Evolutionary conservation across 768 basidiomycete species (phyloP).

Genomic region (Polyporus arcularius): DNA sequence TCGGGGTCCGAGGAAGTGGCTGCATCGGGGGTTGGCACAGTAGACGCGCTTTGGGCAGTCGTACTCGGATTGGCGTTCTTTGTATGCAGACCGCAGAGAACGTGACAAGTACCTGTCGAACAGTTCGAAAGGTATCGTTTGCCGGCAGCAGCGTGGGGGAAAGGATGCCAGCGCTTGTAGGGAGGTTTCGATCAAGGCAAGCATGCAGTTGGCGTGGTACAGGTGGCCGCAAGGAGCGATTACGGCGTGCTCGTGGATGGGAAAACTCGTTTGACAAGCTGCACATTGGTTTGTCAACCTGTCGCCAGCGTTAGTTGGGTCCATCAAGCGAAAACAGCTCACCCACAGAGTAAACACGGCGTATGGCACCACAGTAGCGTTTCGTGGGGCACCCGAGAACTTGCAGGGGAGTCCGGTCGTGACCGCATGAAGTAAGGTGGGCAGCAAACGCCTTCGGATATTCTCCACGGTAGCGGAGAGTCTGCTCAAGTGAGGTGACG

Average conservation of each 20-base stretch:
- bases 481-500: neutral
- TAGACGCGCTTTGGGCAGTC: constrained; percentile 29
- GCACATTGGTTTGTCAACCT: constrained; percentile 19
- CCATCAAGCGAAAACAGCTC: neutral
- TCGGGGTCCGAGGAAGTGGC: constrained; percentile 29
- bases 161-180: constrained; percentile 27
- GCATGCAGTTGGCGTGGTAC: constrained; percentile 28
- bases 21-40: constrained; percentile 29
- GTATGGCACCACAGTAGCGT: neutral
- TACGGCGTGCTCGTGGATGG: neutral
- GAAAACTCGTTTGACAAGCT: constrained; percentile 16
- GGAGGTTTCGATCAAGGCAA: constrained; percentile 25
- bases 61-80: constrained; percentile 24
- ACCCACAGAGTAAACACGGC: neutral
- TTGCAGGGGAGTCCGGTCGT: neutral
- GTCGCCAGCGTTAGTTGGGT: neutral
- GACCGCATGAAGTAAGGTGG: neutral
- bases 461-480: neutral
- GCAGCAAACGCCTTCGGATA: neutral
- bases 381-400: neutral
- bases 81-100: constrained; percentile 12
- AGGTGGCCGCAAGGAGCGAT: constrained; percentile 27
- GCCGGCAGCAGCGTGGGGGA: constrained; percentile 34
- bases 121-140: constrained; percentile 16
- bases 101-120: constrained; percentile 20